Percentiles rank a stretch among this genome's conserved stretches.
phyloP scores from a whole-genome alignment of 495 filamentous ascomycete genomes.

The Penicillium flavigenum region DNA sequence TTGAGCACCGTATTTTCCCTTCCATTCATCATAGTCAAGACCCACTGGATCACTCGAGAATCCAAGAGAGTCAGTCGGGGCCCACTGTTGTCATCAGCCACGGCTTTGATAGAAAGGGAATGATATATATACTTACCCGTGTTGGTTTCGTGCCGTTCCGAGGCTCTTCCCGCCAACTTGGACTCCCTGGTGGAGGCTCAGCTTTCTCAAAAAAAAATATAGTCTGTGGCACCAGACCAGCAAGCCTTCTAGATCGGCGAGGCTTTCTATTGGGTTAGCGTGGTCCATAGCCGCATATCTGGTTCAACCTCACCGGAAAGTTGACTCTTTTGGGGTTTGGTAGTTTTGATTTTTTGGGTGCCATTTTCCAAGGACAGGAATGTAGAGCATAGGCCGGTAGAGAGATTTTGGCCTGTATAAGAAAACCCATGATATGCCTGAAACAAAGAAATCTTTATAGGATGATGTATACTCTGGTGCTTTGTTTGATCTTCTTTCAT shows the following conservation, averaged over 20 bases:
- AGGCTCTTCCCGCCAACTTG: background rate
- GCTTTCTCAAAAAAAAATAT: background rate
- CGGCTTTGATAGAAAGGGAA: background rate
- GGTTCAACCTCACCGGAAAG: background rate
- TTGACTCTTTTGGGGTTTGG: background rate
- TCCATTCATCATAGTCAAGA: background rate
- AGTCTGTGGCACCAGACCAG: background rate
- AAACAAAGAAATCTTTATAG: background rate
- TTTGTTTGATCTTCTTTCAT: background rate
- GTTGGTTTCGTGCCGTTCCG: background rate
- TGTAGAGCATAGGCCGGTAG: background rate
- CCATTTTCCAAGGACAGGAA: background rate
- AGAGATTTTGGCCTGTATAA: background rate
- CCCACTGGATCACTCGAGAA: background rate
- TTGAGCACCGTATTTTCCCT: background rate
- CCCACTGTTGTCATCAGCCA: background rate
- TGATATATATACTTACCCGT: background rate
- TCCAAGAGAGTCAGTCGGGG: background rate
- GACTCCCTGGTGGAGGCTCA: background rate
- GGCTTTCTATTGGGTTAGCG: background rate
- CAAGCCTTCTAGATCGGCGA: background rate
- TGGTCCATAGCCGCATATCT: background rate
- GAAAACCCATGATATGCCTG: background rate
- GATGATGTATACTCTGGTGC: background rate
- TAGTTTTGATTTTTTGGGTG: background rate